Conservation (phyloP, 352 stramenopile species). For the Thraustochytrium striatum region DNA sequence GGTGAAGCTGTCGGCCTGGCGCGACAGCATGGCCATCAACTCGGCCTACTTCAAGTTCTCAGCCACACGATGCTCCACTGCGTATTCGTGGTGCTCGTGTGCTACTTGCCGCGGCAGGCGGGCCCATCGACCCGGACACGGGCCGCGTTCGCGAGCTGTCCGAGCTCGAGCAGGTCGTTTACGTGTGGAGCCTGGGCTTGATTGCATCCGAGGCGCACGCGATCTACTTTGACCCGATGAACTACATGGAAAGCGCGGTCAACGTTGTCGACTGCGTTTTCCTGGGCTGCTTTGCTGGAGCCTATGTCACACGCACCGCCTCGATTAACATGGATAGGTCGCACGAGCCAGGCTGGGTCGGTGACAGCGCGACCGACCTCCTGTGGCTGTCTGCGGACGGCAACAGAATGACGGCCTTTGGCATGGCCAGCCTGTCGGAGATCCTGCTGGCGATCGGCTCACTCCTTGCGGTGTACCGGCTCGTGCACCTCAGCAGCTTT, state of each 20-base stretch:
- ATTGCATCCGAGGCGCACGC: not conserved
- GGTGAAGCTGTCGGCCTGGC: not conserved
- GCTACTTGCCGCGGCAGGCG: not conserved
- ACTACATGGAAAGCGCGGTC: conserved; percentile 8
- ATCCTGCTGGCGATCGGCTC: not conserved
- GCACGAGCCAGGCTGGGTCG: not conserved
- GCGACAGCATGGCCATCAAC: not conserved
- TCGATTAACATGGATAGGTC: not conserved
- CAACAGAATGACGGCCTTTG: not conserved
- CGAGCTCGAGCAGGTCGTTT: not conserved
- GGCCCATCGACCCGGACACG: not conserved
- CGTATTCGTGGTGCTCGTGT: not conserved
- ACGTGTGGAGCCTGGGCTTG: not conserved
- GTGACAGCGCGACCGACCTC: too few relatives aligned
- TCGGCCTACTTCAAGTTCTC: conserved; percentile 37
- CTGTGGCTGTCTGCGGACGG: not conserved
- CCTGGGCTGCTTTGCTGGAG: not conserved
- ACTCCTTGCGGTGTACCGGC: conserved; percentile 9
- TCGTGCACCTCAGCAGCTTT: conserved; percentile 16
- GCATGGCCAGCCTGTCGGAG: not conserved
- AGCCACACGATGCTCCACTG: not conserved
- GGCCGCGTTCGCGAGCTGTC: not conserved
- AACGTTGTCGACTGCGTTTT: conserved; percentile 12
- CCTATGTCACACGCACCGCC: not conserved
- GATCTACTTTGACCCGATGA: not conserved